These are phyloP conservation scores for Tulasnella sp. DNA, from an alignment of 768 basidiomycete genomes.

Conservation along the genomic window DNA sequence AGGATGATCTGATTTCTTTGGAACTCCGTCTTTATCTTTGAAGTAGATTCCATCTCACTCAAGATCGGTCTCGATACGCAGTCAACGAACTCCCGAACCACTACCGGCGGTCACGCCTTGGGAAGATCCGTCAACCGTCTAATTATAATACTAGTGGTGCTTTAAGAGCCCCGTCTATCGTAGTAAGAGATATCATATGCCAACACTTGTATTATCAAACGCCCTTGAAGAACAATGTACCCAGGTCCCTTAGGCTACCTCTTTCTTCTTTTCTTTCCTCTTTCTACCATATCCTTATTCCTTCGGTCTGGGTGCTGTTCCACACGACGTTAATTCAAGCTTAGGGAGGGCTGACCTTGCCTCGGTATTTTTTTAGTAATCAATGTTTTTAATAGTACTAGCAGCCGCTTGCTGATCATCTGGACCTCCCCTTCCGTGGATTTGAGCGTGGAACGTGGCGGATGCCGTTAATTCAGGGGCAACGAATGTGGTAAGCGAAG, in stretches of 20 bases:
- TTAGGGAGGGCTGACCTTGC: too few species aligned
- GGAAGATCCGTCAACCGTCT: not conserved
- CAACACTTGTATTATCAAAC: not conserved
- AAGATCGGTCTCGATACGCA: not conserved
- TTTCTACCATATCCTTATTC: too few species aligned
- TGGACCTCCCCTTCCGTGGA: too few species aligned
- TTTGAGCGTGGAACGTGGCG: too few species aligned
- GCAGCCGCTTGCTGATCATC: too few species aligned
- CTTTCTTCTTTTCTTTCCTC: not conserved
- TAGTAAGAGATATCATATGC: not conserved
- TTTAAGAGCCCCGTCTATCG: not conserved
- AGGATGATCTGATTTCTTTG: not conserved
- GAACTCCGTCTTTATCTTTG: not conserved
- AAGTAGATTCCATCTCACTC: too few species aligned
- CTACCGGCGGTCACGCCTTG: not conserved
- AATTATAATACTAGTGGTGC: not conserved
- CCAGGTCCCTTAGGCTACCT: not conserved
- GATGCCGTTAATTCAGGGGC: not conserved
- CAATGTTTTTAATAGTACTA: too few species aligned
- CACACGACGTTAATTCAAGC: too few species aligned
- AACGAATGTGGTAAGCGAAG: not conserved
- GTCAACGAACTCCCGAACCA: not conserved
- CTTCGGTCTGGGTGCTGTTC: too few species aligned
- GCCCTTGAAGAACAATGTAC: too few species aligned
- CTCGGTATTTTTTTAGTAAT: too few species aligned